These are phyloP conservation scores for Albizia julibrissin DNA, from an alignment of 306 rosid genomes.

Conservation along the genomic window DNA sequence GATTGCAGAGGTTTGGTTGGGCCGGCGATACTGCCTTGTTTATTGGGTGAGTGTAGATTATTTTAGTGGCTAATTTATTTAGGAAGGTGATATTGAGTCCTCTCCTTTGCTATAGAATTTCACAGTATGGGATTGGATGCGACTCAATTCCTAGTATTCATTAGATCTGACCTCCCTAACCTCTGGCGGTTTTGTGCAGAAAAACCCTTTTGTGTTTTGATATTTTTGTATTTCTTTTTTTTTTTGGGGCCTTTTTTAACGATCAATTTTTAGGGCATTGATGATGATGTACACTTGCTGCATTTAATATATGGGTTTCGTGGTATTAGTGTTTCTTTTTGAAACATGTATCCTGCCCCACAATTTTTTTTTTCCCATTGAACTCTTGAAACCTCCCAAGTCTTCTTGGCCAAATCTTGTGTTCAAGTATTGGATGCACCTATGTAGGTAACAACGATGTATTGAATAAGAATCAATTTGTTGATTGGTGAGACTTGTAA, in stretches of 20 bases:
- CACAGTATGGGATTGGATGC: conserved; percentile 41
- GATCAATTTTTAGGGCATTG: conserved; percentile 32
- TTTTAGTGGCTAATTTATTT: conserved; percentile 76
- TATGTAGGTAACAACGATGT: background rate
- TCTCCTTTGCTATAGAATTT: conserved; percentile 33
- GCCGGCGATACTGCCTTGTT: conserved; percentile 52
- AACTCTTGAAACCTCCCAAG: background rate
- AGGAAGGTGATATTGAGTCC: conserved; percentile 54
- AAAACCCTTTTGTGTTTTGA: conserved; percentile 50
- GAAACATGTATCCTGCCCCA: background rate
- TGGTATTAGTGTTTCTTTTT: conserved; percentile 27
- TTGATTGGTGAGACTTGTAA: background rate
- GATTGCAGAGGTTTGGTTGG: conserved; percentile 51
- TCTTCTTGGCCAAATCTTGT: too few species aligned
- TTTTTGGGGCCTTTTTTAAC: background rate
- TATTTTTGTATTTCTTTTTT: conserved; percentile 37
- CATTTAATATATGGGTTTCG: conserved; percentile 43
- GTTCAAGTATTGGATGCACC: background rate
- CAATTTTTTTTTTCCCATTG: too few species aligned
- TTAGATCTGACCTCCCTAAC: conserved; percentile 68
- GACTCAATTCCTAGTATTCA: conserved; percentile 48
- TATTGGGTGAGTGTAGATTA: conserved; percentile 73
- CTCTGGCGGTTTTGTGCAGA: conserved; percentile 77
- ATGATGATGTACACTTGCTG: conserved; percentile 36
- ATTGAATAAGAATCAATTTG: background rate